Conservation (phyloP, 108 stramenopile genomes). For the Cyclotella distinguenda region DNA sequence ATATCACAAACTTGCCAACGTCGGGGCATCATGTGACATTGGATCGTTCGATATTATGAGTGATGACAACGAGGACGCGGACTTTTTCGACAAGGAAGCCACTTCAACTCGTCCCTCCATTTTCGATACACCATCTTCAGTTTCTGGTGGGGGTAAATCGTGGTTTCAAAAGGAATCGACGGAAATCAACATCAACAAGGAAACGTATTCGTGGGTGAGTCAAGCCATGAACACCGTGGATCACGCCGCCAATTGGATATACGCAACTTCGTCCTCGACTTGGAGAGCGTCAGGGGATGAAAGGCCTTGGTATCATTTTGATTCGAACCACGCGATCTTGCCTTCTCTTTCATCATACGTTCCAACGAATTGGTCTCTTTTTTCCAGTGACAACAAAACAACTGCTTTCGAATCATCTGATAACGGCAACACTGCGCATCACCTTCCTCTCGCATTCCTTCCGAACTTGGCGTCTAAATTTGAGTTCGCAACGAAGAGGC, state of each 20-base stretch:
- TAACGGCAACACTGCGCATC: not conserved
- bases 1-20: slow-evolving; percentile 9
- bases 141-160: not conserved
- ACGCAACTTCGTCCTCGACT: slow-evolving; percentile 1
- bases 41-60: not conserved
- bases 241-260: slow-evolving; percentile 13
- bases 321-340: not conserved
- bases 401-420: not conserved
- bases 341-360: not conserved
- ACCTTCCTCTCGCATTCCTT: slow-evolving; percentile 5
- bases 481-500: slow-evolving; percentile 20
- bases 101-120: not conserved
- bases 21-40: slow-evolving; percentile 2
- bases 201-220: slow-evolving; percentile 15
- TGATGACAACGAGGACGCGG: slow-evolving; percentile 13
- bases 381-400: not conserved
- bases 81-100: not conserved
- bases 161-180: slow-evolving; percentile 2
- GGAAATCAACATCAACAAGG: not conserved
- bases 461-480: slow-evolving; percentile 33
- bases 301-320: not conserved
- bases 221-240: slow-evolving; percentile 14
- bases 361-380: slow-evolving; percentile 1
- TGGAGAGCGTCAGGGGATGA: not conserved
- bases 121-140: not conserved